phyloP scores from a whole-genome alignment of 345 rosid genomes.

The Populus davidiana region DNA sequence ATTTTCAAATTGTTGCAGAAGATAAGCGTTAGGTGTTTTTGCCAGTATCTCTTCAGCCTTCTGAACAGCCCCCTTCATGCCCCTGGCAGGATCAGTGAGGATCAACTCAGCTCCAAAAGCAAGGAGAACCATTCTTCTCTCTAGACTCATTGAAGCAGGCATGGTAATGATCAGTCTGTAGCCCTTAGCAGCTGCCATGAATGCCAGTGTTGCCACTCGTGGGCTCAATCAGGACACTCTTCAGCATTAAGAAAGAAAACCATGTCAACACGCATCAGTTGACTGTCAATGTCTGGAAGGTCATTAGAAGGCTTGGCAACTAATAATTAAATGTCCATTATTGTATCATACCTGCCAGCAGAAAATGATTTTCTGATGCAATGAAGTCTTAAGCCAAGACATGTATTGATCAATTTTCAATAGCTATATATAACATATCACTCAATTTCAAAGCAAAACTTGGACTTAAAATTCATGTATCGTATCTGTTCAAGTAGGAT shows the following conservation, averaged over 20 bases:
- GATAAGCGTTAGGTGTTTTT: constrained; percentile 56
- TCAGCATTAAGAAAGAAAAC: constrained; percentile 11
- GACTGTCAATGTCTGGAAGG: not conserved
- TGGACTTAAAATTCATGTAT: not conserved
- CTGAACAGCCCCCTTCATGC: constrained; percentile 70
- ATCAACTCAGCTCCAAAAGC: constrained; percentile 79
- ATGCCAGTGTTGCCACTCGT: constrained; percentile 81
- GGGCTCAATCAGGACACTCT: constrained; percentile 79
- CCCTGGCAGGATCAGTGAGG: constrained; percentile 64
- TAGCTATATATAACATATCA: not conserved
- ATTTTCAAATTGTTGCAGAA: constrained; percentile 70
- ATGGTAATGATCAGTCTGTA: constrained; percentile 66
- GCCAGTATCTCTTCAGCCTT: constrained; percentile 62
- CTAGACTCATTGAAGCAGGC: constrained; percentile 85
- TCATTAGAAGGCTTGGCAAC: not conserved
- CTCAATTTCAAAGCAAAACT: not conserved
- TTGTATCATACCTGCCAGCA: not conserved
- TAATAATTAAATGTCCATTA: not conserved
- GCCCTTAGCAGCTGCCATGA: constrained; percentile 72
- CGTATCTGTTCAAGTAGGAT: not conserved
- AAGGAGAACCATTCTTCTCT: constrained; percentile 74
- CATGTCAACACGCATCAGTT: constrained; percentile 10
- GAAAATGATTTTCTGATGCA: not conserved
- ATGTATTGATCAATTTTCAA: not conserved
- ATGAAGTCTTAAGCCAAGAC: not conserved